Percentiles rank a stretch among this genome's conserved stretches.
These are phyloP conservation scores for Lichtheimia ornata DNA, from an alignment of 371 early-diverging fungal species.

Conservation along the genomic window DNA sequence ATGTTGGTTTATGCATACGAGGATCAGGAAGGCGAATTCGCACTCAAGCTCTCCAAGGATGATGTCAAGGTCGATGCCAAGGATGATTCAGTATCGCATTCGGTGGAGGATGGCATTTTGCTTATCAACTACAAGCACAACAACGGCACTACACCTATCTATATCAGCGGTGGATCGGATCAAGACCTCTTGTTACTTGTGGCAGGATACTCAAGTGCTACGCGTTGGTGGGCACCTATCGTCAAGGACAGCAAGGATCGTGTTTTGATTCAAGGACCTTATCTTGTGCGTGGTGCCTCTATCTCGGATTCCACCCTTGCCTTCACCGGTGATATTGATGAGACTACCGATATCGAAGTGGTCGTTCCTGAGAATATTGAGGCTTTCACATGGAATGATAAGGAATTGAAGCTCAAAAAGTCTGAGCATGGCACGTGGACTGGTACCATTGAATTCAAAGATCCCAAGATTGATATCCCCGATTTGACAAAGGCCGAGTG, in stretches of 20 bases:
- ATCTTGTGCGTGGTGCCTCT: constrained; percentile 24
- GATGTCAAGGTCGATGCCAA: constrained; percentile 5
- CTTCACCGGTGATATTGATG: constrained; percentile 21
- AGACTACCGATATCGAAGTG: constrained; percentile 16
- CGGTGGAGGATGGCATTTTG: constrained; percentile 4
- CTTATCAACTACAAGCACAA: constrained; percentile 23
- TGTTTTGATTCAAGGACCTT: constrained; percentile 24
- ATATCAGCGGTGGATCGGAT: neutral
- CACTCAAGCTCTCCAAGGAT: constrained; percentile 8
- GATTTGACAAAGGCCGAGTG: constrained; percentile 17
- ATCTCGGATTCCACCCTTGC: constrained; percentile 10
- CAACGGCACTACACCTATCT: constrained; percentile 16
- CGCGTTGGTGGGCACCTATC: constrained; percentile 22
- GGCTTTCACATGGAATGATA: constrained; percentile 18
- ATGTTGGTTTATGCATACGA: constrained; percentile 22
- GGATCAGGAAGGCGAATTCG: constrained; percentile 24
- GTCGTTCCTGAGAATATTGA: constrained; percentile 12
- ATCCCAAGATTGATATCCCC: constrained; percentile 6
- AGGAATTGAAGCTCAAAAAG: constrained; percentile 6
- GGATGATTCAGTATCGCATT: constrained; percentile 4
- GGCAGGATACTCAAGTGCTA: constrained; percentile 16
- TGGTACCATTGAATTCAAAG: constrained; percentile 11
- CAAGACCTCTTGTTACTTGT: constrained; percentile 17
- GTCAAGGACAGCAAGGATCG: constrained; percentile 2
- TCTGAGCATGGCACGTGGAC: constrained; percentile 13